Base-by-base conservation (phyloP, 352 stramenopile genomes). In the Elongisporangium senticosum region DNA sequence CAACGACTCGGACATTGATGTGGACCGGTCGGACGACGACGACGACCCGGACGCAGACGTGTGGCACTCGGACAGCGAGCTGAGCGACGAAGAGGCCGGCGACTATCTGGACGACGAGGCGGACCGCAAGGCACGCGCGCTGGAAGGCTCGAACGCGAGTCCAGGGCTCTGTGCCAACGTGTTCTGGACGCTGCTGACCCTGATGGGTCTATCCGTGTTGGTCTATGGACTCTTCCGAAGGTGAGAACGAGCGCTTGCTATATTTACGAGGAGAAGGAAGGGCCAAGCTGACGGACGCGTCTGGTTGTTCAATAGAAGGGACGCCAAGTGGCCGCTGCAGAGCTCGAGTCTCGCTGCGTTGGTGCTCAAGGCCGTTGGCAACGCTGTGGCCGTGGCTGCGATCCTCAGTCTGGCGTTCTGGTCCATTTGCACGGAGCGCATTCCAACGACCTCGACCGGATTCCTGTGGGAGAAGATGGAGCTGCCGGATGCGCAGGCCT, bases 171-270 rank as follows among this genome's bases (percentile, higher is more conserved):
- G 8, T 10, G 33, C 33, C 33, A 89, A 90, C 61, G 55, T 79
- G 7, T 26, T 57, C 49, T 93, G 83, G 83, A 93, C 80, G 11
- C 58, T 72, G 6, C 68, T 75, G 33, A 67, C 63, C 0, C 49
- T 78, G 47, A 47, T 60, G 5, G 58, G 86, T 3, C 71, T 62
- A 14, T 79, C 83, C 0, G 19, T 89, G 56, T 58, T 77, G 56
- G 52, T 89, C 20, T 90, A 89, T 60, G 58, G 58, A 17, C 33
- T 43, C 10, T 43, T 43, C 33, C 33, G 33, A 10, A 43, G 33
- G 33, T 43, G 17, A 43, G 33, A 39, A 11, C 10, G 28, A 43
- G 33, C 33, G 11, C 33, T 43, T 14, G 33, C 33, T 0, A 4
- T 43, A 1, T 4, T 5, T 43, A 43, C 11, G 33, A 43, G 33